Evolutionary conservation across 352 stramenopile species (phyloP).

Genomic region (Pseudoperonospora humuli): DNA sequence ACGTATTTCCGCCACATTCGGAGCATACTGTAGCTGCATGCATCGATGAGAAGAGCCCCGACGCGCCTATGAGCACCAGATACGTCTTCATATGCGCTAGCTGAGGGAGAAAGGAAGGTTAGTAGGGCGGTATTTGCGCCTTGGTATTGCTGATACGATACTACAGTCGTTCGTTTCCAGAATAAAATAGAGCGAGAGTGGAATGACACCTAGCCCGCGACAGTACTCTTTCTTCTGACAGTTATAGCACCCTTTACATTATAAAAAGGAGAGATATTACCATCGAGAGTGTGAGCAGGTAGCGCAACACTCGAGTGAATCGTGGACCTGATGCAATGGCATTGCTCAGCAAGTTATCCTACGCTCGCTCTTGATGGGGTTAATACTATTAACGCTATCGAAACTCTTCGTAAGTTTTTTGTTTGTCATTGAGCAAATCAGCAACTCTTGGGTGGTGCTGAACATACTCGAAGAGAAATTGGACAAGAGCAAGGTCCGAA

Average conservation of each 20-base stretch:
- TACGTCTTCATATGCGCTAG: conserved; percentile 11
- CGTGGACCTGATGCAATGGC: no score
- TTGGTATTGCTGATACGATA: conserved; percentile 4
- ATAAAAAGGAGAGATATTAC: no score
- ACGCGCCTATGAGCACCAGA: conserved; percentile 4
- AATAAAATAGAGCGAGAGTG: conserved; percentile 19
- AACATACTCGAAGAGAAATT: neutral
- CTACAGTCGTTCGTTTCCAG: neutral
- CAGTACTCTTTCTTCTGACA: no score
- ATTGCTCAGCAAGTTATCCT: neutral
- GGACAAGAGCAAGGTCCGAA: neutral
- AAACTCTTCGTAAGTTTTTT: no score
- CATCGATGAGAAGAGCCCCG: neutral
- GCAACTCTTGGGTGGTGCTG: neutral
- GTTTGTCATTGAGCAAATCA: neutral
- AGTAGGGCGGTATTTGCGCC: neutral
- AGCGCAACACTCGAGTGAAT: no score
- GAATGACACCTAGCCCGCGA: conserved; percentile 6
- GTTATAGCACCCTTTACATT: no score
- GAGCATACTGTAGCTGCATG: conserved; percentile 36
- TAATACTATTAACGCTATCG: no score
- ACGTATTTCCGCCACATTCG: conserved; percentile 46
- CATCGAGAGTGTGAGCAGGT: no score
- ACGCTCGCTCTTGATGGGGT: neutral
- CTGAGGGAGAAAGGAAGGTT: neutral